Percentiles rank a stretch among this genome's conserved stretches.
phyloP scores from a whole-genome alignment of 768 basidiomycete species.

The Tricholoma bakamatsutake region DNA sequence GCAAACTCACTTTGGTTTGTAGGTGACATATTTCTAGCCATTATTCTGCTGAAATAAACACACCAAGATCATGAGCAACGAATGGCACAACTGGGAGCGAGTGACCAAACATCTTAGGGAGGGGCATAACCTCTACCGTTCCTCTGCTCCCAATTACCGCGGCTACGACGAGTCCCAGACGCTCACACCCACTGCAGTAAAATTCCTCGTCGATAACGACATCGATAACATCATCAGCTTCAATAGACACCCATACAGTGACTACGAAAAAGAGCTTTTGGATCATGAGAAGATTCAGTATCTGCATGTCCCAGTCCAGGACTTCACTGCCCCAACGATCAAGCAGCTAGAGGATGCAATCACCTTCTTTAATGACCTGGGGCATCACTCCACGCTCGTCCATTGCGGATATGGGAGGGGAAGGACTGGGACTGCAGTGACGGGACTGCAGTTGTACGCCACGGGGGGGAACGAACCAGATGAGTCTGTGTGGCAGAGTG shows the following conservation, averaged over 20 bases:
- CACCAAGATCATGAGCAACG: too few relatives aligned
- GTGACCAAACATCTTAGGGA: too few relatives aligned
- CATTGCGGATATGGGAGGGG: not conserved
- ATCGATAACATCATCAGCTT: not conserved
- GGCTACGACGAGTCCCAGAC: not conserved
- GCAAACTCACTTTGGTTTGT: too few relatives aligned
- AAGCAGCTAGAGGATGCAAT: not conserved
- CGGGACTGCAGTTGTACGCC: not conserved
- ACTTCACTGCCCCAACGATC: not conserved
- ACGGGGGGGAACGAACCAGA: not conserved
- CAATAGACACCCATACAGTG: not conserved
- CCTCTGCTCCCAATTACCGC: not conserved
- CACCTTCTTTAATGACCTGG: not conserved
- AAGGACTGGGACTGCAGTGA: not conserved
- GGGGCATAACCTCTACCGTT: not conserved
- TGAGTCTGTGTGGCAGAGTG: not conserved
- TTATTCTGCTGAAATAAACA: too few relatives aligned
- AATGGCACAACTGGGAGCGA: too few relatives aligned
- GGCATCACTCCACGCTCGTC: not conserved
- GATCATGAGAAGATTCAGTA: not conserved
- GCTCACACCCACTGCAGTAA: conserved; percentile 1
- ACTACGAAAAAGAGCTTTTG: not conserved
- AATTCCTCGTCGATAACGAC: conserved; percentile 3
- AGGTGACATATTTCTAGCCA: too few relatives aligned
- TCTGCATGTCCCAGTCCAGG: not conserved